phyloP scores from a whole-genome alignment of 177 flowering plant genomes.

The Vitis hybrid region DNA sequence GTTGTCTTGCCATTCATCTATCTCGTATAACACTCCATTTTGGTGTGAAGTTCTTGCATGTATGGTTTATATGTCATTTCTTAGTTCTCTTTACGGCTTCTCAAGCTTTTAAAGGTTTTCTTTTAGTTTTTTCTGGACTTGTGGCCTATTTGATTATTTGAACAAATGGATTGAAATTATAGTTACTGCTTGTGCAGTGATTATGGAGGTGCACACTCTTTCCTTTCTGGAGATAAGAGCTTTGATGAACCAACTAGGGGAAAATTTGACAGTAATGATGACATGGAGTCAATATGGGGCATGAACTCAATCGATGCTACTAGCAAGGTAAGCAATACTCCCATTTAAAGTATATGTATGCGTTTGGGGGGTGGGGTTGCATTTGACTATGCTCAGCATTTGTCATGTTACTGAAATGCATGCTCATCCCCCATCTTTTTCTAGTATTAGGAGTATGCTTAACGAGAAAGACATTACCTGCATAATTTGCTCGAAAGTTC shows the following conservation, averaged over 20 bases:
- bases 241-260: slow-evolving; percentile 81
- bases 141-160: not conserved
- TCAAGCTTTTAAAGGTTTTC: too few species aligned
- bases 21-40: too few species aligned
- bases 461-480: not conserved
- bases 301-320: slow-evolving; percentile 30
- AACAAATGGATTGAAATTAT: not conserved
- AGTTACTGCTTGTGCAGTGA: slow-evolving; percentile 24
- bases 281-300: slow-evolving; percentile 81
- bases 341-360: too few species aligned
- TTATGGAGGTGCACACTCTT: slow-evolving; percentile 38
- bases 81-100: too few species aligned
- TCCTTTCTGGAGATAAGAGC: slow-evolving; percentile 47
- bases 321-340: slow-evolving; percentile 43
- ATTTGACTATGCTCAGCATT: not conserved
- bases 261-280: slow-evolving; percentile 69
- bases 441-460: not conserved
- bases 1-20: too few species aligned
- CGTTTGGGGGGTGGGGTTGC: too few species aligned
- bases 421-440: not conserved
- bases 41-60: too few species aligned
- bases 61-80: too few species aligned
- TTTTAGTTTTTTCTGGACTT: not conserved
- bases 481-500: not conserved
- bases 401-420: not conserved